A percentile compares a stretch with the other conserved stretches of the same genome.
These are phyloP conservation scores for Sporothrix globosa DNA, from an alignment of 2,329 filamentous ascomycete genomes.

Conservation along the genomic window DNA sequence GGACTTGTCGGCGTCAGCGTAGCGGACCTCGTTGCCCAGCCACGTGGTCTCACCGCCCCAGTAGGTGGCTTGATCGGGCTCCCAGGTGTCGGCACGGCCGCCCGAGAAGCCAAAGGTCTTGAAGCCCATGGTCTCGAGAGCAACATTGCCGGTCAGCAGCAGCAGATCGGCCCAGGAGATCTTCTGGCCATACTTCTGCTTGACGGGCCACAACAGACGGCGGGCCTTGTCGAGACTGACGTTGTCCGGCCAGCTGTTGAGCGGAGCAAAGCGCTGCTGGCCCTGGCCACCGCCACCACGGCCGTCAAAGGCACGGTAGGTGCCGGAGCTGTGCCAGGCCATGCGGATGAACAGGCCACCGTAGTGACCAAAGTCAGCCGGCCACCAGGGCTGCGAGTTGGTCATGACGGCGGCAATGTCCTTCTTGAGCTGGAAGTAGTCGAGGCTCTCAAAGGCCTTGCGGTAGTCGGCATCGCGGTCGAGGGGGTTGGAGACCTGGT, in stretches of 20 bases:
- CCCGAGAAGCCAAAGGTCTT: slow-evolving; percentile 74
- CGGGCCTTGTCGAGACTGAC: slow-evolving; percentile 78
- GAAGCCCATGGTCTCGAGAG: slow-evolving; percentile 75
- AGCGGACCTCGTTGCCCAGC: slow-evolving; percentile 74
- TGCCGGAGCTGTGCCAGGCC: slow-evolving; percentile 80
- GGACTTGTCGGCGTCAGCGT: slow-evolving; percentile 53
- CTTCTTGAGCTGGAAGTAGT: slow-evolving; percentile 61
- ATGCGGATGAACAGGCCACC: slow-evolving; percentile 79
- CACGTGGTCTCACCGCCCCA: slow-evolving; percentile 77
- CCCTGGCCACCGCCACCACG: slow-evolving; percentile 74
- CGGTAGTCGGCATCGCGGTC: slow-evolving; percentile 71
- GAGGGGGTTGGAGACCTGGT: slow-evolving; percentile 64
- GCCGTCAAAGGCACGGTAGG: slow-evolving; percentile 74
- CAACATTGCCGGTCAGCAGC: slow-evolving; percentile 74
- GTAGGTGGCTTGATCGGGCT: slow-evolving; percentile 75
- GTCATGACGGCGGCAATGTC: slow-evolving; percentile 73
- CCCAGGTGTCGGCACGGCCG: slow-evolving; percentile 72
- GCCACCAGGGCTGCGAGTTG: slow-evolving; percentile 80
- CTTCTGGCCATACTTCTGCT: slow-evolving; percentile 83
- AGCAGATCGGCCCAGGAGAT: slow-evolving; percentile 79
- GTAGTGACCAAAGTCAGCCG: slow-evolving; percentile 80
- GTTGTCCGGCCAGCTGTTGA: slow-evolving; percentile 84
- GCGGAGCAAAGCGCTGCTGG: slow-evolving; percentile 77
- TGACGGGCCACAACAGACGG: slow-evolving; percentile 77
- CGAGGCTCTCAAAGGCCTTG: slow-evolving; percentile 69